Evolutionary conservation across 2,329 filamentous ascomycete genomes (phyloP).

Genomic region (Arachnopeziza araneosa): DNA sequence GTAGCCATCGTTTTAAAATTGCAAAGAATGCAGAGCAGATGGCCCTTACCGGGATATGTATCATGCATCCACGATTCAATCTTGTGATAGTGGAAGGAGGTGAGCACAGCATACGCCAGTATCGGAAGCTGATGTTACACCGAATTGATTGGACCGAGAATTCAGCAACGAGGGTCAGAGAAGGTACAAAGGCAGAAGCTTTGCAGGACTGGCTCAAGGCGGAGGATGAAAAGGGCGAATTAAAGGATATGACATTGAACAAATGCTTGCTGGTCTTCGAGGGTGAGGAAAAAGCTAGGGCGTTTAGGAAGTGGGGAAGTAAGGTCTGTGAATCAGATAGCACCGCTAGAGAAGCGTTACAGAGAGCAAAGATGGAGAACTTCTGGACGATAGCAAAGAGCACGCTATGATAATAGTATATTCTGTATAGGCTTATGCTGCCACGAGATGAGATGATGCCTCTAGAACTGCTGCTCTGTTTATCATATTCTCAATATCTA

Average conservation of each 20-base stretch:
- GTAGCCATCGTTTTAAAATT: conserved; percentile 90
- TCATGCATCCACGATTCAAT: conserved; percentile 85
- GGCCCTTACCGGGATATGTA: conserved; percentile 79
- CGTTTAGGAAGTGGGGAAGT: conserved; percentile 82
- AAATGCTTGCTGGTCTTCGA: conserved; percentile 84
- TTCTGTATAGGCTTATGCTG: not conserved
- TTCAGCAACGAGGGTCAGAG: conserved; percentile 57
- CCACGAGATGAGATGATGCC: too few relatives aligned
- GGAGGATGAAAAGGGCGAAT: conserved; percentile 68
- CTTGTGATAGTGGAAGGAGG: conserved; percentile 91
- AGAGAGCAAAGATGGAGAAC: conserved; percentile 83
- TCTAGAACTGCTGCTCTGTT: not conserved
- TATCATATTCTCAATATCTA: too few relatives aligned
- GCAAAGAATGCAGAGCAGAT: conserved; percentile 88
- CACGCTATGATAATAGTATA: conserved; percentile 20
- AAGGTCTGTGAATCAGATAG: conserved; percentile 91
- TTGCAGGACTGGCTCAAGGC: conserved; percentile 72
- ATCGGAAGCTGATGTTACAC: conserved; percentile 88
- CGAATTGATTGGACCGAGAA: conserved; percentile 96
- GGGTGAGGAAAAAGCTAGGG: conserved; percentile 74
- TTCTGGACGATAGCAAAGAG: conserved; percentile 90
- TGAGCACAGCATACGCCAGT: conserved; percentile 72
- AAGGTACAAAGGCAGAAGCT: conserved; percentile 57
- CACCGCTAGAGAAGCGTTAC: conserved; percentile 75
- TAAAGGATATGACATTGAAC: conserved; percentile 79